Conservation (phyloP, 164 flowering plant species). For the Chimonanthus praecox region DNA sequence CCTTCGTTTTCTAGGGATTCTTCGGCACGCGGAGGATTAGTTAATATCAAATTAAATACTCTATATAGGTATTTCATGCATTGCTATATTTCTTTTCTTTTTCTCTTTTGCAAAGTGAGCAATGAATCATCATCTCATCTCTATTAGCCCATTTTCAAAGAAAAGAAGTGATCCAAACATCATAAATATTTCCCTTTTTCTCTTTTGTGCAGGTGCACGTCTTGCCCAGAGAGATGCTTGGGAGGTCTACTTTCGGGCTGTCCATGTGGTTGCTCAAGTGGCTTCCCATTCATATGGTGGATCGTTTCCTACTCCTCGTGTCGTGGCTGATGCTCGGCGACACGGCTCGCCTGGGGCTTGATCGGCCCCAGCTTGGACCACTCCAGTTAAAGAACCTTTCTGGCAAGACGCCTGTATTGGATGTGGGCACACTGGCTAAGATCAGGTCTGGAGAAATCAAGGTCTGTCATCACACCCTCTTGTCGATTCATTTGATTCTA, state of each 20-base stretch:
- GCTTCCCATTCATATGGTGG: constrained; percentile 77
- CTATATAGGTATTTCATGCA: not conserved
- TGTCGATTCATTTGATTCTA: not conserved
- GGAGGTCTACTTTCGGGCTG: constrained; percentile 81
- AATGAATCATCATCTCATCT: not conserved
- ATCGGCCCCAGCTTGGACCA: constrained; percentile 70
- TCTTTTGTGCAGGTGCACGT: constrained; percentile 63
- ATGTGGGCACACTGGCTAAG: constrained; percentile 78
- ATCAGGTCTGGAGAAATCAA: constrained; percentile 75
- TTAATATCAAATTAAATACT: not conserved
- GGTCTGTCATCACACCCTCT: constrained; percentile 21
- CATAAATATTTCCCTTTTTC: not conserved
- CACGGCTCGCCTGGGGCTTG: constrained; percentile 52
- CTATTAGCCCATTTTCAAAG: not conserved
- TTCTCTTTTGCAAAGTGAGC: not conserved
- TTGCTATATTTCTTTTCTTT: not conserved
- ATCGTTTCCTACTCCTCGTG: constrained; percentile 50
- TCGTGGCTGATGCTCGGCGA: constrained; percentile 60
- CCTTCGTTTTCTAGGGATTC: constrained; percentile 37
- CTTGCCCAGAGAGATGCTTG: constrained; percentile 85
- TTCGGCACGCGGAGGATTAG: constrained; percentile 36
- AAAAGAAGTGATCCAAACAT: not conserved
- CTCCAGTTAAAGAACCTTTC: constrained; percentile 58
- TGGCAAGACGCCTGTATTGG: constrained; percentile 90
- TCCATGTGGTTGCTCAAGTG: constrained; percentile 89